Base-by-base conservation (phyloP, 352 stramenopile genomes). In the Pythium monospermum region DNA sequence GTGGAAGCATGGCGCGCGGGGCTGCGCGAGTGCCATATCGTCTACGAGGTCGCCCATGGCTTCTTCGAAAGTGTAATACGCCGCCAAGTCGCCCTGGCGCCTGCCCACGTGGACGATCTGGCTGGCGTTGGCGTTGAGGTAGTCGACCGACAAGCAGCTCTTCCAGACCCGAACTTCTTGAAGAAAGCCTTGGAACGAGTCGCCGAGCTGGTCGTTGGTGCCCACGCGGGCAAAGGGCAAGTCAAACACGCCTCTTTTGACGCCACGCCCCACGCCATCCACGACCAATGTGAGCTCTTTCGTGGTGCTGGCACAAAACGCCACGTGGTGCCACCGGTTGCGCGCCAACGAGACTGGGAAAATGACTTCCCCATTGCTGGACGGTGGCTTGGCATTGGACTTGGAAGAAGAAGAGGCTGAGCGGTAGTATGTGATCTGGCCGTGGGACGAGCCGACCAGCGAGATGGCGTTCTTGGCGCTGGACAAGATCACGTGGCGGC, bases 61-160 rank as follows among this genome's bases (percentile, higher is more conserved):
- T 65, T 91, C 80, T 36, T 91, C 80, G n/a, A 91, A 67, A 23
- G 77, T 88, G 73, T 76, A 91, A 56, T 91, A 91, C 28, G 61
- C 75, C 2, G 66, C 11, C 8, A 91, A 57, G 22, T 54, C 55
- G 2, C 23, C 55, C 2, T 13, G 11, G 21, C 45, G 19, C 4
- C 31, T 23, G 8, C 30, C 33, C 1, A 85, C 68, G 11, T 69
- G 50, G 10, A 89, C 57, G 47, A 87, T 77, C 1, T 53, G 52
- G 4, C 53, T 31, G 13, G 68, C 61, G 25, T 57, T 53, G 25
- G 65, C 53, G 16, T 61, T 54, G 7, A 91, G 53, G 33, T 80
- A 66, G 25, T 76, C 52, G 11, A 58, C 6, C 0, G 58, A 71
- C 0, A 76, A 62, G 19, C 66, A 69, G 42, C 66, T 68, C 12